Conservation (phyloP, 129 eudicot genomes). For the Heracleum sosnowskyi region DNA sequence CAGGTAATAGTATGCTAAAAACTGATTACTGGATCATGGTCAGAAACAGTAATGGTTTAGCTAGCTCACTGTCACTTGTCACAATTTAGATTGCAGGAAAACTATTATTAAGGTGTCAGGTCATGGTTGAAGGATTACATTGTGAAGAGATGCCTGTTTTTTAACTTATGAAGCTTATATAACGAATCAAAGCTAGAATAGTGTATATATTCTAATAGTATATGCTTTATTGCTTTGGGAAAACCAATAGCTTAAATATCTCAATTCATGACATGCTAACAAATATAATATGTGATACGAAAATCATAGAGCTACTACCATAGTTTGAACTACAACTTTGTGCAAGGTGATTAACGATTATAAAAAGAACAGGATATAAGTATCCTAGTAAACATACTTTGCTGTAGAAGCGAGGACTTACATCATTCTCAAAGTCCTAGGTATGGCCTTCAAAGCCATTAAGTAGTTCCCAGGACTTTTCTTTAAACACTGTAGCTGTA, state of each 20-base stretch:
- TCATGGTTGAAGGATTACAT: not conserved
- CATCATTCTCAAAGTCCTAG: conserved; percentile 98
- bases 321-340: not conserved
- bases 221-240: not conserved
- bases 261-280: not conserved
- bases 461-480: conserved; percentile 78
- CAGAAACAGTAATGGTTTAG: not conserved
- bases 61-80: not conserved
- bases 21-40: not conserved
- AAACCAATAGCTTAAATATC: not conserved
- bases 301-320: not conserved
- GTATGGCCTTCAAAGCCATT: conserved; percentile 77
- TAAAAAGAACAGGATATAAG: not conserved
- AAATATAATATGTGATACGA: not conserved
- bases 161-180: too few relatives aligned
- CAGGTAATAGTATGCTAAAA: not conserved
- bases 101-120: not conserved
- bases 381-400: too few relatives aligned
- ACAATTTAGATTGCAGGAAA: not conserved
- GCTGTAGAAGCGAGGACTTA: conserved; percentile 28
- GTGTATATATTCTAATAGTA: not conserved
- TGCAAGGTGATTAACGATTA: not conserved
- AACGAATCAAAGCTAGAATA: too few relatives aligned
- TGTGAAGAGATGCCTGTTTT: not conserved
- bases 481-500: conserved; percentile 75